Conservation (phyloP, 108 stramenopile genomes). For the Nitzschia palea region DNA sequence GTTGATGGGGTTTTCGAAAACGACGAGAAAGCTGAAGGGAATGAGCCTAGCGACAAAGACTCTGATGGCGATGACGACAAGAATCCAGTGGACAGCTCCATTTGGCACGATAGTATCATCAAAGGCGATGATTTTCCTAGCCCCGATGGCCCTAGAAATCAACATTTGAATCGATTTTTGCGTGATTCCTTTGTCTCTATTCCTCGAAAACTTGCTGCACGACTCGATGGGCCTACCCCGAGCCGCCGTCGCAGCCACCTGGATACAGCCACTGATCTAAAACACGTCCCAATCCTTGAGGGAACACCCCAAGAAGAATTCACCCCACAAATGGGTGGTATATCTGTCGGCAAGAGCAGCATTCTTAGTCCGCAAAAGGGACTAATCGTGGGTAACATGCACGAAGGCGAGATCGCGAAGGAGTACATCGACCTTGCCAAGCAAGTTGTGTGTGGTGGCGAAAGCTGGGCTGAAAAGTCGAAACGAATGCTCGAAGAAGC, state of each 20-base stretch:
- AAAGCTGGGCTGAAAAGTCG: slow-evolving; percentile 85
- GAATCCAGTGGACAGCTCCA: slow-evolving; percentile 16
- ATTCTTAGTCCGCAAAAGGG: slow-evolving; percentile 51
- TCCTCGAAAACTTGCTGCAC: slow-evolving; percentile 59
- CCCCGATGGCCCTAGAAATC: slow-evolving; percentile 33
- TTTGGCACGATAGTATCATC: slow-evolving; percentile 35
- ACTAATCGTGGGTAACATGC: slow-evolving; percentile 44
- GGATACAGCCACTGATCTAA: slow-evolving; percentile 16
- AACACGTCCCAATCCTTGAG: slow-evolving; percentile 54
- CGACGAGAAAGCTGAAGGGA: slow-evolving; percentile 42
- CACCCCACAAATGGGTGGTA: slow-evolving; percentile 18
- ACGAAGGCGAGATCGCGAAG: slow-evolving; percentile 63
- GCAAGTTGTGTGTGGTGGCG: slow-evolving; percentile 69
- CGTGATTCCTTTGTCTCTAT: slow-evolving; percentile 51
- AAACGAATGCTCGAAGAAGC: slow-evolving; percentile 69
- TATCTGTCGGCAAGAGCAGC: slow-evolving; percentile 59
- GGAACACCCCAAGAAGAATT: slow-evolving; percentile 26
- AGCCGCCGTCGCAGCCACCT: slow-evolving; percentile 19
- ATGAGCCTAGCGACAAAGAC: slow-evolving; percentile 3
- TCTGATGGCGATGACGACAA: slow-evolving; percentile 10
- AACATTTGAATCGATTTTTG: slow-evolving; percentile 42
- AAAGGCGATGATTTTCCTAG: slow-evolving; percentile 2
- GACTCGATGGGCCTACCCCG: slow-evolving; percentile 43
- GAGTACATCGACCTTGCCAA: slow-evolving; percentile 71
- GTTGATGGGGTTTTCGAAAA: slow-evolving; percentile 38